phyloP scores from a whole-genome alignment of 305 asterid genomes.

The Plantago coronopus region DNA sequence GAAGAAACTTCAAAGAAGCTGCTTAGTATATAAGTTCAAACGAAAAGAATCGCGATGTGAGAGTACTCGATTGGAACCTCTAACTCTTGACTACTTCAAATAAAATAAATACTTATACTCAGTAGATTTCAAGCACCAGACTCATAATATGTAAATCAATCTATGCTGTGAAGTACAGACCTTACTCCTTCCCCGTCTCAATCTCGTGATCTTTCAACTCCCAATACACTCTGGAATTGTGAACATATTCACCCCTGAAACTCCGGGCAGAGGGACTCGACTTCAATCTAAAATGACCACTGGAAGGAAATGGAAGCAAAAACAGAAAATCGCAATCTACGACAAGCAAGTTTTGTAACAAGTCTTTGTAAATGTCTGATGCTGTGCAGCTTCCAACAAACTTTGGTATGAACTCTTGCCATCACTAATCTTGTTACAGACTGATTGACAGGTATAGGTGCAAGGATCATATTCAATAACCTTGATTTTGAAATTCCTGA shows the following conservation, averaged over 20 bases:
- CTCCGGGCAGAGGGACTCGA: background rate
- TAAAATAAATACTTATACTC: too few species aligned
- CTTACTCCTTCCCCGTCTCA: background rate
- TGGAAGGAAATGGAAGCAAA: background rate
- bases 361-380: background rate
- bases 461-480: constrained; percentile 17
- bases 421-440: constrained; percentile 18
- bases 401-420: constrained; percentile 23
- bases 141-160: too few species aligned
- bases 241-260: background rate
- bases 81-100: too few species aligned
- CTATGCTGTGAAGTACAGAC: constrained; percentile 16
- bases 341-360: constrained; percentile 19
- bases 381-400: constrained; percentile 24
- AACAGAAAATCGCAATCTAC: constrained; percentile 19
- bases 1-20: too few species aligned
- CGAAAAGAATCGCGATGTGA: too few species aligned
- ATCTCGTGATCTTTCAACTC: background rate
- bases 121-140: too few species aligned
- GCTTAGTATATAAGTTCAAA: too few species aligned
- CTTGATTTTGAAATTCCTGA: constrained; percentile 17
- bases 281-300: constrained; percentile 30
- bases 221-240: background rate
- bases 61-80: too few species aligned
- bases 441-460: constrained; percentile 15